Percentiles rank a stretch among this genome's conserved stretches.
phyloP scores from a whole-genome alignment of 257 asterid species.

The Cordia subcordata region DNA sequence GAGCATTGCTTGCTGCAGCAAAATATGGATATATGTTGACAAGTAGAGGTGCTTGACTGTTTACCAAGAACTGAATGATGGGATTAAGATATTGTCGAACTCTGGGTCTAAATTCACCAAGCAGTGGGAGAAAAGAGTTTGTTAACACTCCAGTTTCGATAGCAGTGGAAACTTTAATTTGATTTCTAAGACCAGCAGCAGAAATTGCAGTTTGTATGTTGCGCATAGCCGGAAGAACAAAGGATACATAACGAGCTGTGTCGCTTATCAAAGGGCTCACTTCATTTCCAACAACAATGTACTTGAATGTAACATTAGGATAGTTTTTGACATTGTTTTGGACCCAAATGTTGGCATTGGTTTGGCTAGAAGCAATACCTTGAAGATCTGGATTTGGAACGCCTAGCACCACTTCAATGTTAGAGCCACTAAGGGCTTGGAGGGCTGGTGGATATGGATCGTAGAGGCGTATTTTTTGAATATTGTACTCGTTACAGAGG shows the following conservation, averaged over 20 bases:
- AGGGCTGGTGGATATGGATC: constrained; percentile 32
- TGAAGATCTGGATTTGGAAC: constrained; percentile 32
- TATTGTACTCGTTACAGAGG: constrained; percentile 19
- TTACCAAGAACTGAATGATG: constrained; percentile 20
- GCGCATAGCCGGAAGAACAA: constrained; percentile 30
- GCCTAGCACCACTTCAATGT: constrained; percentile 28
- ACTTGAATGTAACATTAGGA: constrained; percentile 28
- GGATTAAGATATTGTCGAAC: constrained; percentile 19
- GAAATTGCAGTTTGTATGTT: constrained; percentile 29
- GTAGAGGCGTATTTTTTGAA: constrained; percentile 30
- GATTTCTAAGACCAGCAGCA: constrained; percentile 17
- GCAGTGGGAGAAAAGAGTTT: constrained; percentile 20
- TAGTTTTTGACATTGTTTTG: constrained; percentile 45
- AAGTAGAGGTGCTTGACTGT: constrained; percentile 16
- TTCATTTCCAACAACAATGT: constrained; percentile 62
- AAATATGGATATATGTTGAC: constrained; percentile 31
- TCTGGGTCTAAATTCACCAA: constrained; percentile 16
- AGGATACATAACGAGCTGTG: constrained; percentile 18
- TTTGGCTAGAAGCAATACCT: constrained; percentile 34
- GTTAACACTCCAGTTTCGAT: constrained; percentile 28
- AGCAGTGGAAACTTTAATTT: constrained; percentile 34
- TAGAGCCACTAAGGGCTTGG: constrained; percentile 28
- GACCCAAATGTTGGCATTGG: constrained; percentile 50
- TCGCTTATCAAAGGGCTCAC: constrained; percentile 25
- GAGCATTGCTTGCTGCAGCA: neutral